These are phyloP conservation scores for Hyphodiscus hymeniophilus DNA, from an alignment of 495 filamentous ascomycete species.

Conservation along the genomic window DNA sequence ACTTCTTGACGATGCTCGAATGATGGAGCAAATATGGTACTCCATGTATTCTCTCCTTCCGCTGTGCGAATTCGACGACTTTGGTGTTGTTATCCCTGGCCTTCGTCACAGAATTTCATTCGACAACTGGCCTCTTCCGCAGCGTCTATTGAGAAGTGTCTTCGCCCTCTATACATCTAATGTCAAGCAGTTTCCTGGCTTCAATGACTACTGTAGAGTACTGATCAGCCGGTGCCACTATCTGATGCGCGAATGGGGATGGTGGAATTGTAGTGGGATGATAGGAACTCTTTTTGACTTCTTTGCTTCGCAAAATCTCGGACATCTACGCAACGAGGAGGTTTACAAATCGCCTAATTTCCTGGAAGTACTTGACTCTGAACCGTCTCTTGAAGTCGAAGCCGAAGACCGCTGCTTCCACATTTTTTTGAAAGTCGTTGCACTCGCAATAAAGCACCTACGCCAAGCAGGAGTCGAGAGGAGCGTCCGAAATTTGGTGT, in stretches of 20 bases:
- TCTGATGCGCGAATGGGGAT: constrained; percentile 77
- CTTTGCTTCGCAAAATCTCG: constrained; percentile 67
- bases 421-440: constrained; percentile 83
- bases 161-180: constrained; percentile 57
- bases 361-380: constrained; percentile 59
- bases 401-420: constrained; percentile 82
- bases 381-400: constrained; percentile 51
- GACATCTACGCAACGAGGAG: constrained; percentile 71
- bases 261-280: constrained; percentile 70
- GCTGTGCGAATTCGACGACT: constrained; percentile 62
- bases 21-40: constrained; percentile 66
- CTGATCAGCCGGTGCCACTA: constrained; percentile 68
- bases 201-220: constrained; percentile 75
- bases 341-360: constrained; percentile 69
- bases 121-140: constrained; percentile 70
- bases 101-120: constrained; percentile 40
- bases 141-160: constrained; percentile 53
- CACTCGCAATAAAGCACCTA: constrained; percentile 56
- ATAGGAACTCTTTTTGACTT: constrained; percentile 84
- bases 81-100: constrained; percentile 52
- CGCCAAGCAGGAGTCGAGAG: constrained; percentile 51
- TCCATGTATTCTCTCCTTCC: constrained; percentile 69
- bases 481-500: constrained; percentile 67
- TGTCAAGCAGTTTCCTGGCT: constrained; percentile 47
- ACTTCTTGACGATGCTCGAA: constrained; percentile 37